Conservation (phyloP, 805 yeast species). For the Wickerhamomyces queroliae region DNA sequence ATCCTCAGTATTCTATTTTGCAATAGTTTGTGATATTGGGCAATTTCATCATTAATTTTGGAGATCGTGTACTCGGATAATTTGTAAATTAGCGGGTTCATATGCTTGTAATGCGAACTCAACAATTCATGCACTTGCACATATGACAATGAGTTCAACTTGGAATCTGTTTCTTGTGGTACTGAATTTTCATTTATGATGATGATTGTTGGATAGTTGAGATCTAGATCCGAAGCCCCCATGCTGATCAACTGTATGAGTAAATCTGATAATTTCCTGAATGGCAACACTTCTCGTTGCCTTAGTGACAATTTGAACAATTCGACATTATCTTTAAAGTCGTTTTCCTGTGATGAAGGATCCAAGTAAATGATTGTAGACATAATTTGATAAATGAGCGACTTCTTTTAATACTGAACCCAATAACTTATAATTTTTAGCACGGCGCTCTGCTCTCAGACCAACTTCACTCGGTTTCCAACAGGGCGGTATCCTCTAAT, state of each 20-base stretch:
- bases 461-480: too few species aligned
- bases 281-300: slow-evolving; percentile 3
- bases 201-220: slow-evolving; percentile 20
- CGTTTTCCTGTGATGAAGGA: slow-evolving; percentile 5
- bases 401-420: too few species aligned
- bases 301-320: slow-evolving; percentile 12
- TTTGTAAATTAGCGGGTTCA: slow-evolving; percentile 14
- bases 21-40: slow-evolving; percentile 11
- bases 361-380: slow-evolving; percentile 19
- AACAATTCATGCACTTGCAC: slow-evolving; percentile 9
- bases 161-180: neutral
- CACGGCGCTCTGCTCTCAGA: too few species aligned
- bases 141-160: slow-evolving; percentile 10
- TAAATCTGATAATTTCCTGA: slow-evolving; percentile 11
- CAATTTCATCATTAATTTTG: slow-evolving; percentile 14
- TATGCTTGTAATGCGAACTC: slow-evolving; percentile 18
- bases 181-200: slow-evolving; percentile 16
- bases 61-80: slow-evolving; percentile 13
- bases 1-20: slow-evolving; percentile 29
- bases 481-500: too few species aligned
- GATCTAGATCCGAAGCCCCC: slow-evolving; percentile 22
- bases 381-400: slow-evolving; percentile 11
- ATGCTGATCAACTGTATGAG: slow-evolving; percentile 12
- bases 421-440: too few species aligned
- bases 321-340: slow-evolving; percentile 6